These are phyloP conservation scores for Hemerocallis citrina DNA, from an alignment of 106 monocot genomes.

Conservation along the genomic window DNA sequence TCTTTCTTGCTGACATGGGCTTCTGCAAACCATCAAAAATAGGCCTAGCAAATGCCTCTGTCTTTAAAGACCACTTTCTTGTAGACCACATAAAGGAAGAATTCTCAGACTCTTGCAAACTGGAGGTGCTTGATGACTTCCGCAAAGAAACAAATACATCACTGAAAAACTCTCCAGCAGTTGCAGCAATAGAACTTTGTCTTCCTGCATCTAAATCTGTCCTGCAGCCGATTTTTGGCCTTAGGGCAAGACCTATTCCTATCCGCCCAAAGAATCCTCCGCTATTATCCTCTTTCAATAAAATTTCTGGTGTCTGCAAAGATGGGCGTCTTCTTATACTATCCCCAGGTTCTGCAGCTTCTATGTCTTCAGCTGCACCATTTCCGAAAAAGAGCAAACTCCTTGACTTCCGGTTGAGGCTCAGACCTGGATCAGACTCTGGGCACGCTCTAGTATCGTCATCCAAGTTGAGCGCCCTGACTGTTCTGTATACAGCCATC, in stretches of 20 bases:
- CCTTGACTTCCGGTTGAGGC: conserved; percentile 37
- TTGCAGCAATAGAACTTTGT: conserved; percentile 1
- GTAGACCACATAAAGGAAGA: conserved; percentile 24
- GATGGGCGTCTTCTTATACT: conserved; percentile 47
- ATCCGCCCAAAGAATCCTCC: conserved; percentile 34
- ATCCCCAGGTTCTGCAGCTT: conserved; percentile 8
- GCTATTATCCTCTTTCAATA: conserved; percentile 26
- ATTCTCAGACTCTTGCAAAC: conserved; percentile 62
- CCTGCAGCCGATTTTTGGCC: conserved; percentile 49
- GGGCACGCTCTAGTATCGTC: conserved; percentile 18
- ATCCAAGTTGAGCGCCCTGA: conserved; percentile 17
- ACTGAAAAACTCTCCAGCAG: conserved; percentile 18
- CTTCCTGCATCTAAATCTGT: conserved; percentile 34
- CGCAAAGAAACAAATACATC: conserved; percentile 36
- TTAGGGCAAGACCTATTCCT: conserved; percentile 46
- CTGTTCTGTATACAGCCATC: conserved; percentile 43
- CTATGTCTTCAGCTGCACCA: conserved; percentile 1
- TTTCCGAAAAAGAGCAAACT: conserved; percentile 34
- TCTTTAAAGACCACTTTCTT: conserved; percentile 23
- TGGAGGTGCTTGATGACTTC: conserved; percentile 69
- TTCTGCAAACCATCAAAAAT: conserved; percentile 58
- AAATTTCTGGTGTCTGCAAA: conserved; percentile 12
- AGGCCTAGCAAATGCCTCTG: conserved; percentile 40
- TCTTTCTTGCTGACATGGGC: conserved; percentile 23
- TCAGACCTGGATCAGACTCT: conserved; percentile 25